phyloP scores from a whole-genome alignment of 2,329 filamentous ascomycete species.

The Aspergillus pseudoglaucus region DNA sequence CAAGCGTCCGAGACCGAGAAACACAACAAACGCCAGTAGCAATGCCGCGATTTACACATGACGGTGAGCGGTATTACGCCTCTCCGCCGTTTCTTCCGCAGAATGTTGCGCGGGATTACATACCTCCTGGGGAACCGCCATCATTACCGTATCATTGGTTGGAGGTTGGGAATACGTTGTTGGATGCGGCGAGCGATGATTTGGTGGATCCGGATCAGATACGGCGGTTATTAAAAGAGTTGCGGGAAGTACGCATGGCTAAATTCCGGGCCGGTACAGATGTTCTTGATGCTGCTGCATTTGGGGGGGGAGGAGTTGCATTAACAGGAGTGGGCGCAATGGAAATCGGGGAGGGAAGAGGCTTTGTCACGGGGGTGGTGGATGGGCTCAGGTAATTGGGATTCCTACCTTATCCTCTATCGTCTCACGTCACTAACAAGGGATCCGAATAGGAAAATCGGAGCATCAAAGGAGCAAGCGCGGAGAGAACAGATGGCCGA shows the following conservation, averaged over 20 bases:
- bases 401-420: not conserved
- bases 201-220: constrained; percentile 68
- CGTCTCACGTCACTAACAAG: not conserved
- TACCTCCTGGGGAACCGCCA: constrained; percentile 29
- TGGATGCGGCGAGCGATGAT: constrained; percentile 80
- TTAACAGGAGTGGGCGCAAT: constrained; percentile 81
- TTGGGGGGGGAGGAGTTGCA: constrained; percentile 59
- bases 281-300: constrained; percentile 53
- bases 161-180: constrained; percentile 78
- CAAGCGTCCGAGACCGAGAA: constrained; percentile 20
- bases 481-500: constrained; percentile 71
- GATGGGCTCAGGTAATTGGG: constrained; percentile 63
- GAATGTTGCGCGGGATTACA: constrained; percentile 63
- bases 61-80: constrained; percentile 33
- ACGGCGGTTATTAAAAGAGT: constrained; percentile 66
- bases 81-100: constrained; percentile 73
- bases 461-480: constrained; percentile 69
- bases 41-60: constrained; percentile 29
- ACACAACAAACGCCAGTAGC: constrained; percentile 13
- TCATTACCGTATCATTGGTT: constrained; percentile 88
- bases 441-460: constrained; percentile 57
- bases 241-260: constrained; percentile 80
- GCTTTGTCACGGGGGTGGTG: constrained; percentile 77
- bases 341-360: constrained; percentile 82
- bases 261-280: constrained; percentile 75